These are phyloP conservation scores for Pleurozium schreberi DNA, from an alignment of 225 moss, liverwort and hornwort species.

Conservation along the genomic window DNA sequence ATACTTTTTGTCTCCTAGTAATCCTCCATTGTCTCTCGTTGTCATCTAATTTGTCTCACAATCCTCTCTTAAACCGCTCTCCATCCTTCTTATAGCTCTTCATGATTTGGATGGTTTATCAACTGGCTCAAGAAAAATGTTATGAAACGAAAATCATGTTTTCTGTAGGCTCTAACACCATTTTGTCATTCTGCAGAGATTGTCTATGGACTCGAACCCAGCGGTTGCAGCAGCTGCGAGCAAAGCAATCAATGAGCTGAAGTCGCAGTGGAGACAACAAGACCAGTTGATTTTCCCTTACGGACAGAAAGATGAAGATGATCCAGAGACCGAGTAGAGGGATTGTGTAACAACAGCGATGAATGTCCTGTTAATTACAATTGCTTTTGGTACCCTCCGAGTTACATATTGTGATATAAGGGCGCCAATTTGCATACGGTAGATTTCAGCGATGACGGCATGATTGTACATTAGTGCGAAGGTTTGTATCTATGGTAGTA, in stretches of 20 bases:
- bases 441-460: neutral
- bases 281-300: conserved; percentile 27
- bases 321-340: neutral
- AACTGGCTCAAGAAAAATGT: neutral
- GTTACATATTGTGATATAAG: conserved; percentile 14
- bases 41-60: neutral
- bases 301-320: conserved; percentile 9
- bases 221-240: conserved; percentile 76
- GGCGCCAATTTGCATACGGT: conserved; percentile 5
- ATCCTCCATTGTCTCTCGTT: neutral
- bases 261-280: conserved; percentile 50
- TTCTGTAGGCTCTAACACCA: neutral
- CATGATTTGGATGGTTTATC: neutral
- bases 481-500: neutral
- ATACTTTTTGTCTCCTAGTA: neutral
- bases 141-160: neutral
- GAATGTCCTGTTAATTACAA: neutral
- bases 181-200: conserved; percentile 34
- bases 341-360: neutral
- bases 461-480: conserved; percentile 18
- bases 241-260: conserved; percentile 61
- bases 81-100: neutral
- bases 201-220: conserved; percentile 70
- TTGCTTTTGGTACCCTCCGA: neutral
- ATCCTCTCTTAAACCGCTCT: neutral